Base-by-base conservation (phyloP, 148 eudicot species). In the Rhododendron ovatum region DNA sequence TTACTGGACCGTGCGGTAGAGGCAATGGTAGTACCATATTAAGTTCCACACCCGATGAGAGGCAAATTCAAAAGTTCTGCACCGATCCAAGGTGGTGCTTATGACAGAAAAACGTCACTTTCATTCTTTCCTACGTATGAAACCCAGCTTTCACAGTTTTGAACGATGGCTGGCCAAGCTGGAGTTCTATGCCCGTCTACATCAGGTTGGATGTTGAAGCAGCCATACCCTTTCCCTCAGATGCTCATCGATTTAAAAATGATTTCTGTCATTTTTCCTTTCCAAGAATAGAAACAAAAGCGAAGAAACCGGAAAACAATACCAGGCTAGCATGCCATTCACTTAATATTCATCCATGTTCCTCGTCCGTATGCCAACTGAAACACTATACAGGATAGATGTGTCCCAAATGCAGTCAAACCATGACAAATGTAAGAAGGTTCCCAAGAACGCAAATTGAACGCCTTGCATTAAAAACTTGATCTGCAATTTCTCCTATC, bases 401-500 rank as follows among this genome's bases (percentile, higher is more conserved):
- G 51, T 2, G 14, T 41, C 28, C 43, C 14, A 43, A 43, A 9
- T 41, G 80, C 10, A 77, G 80, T 8, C 80, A 35, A 0, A 35
- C 24, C 47, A 20, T 35, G 45, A 76, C n/a, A 18, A 35, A 39
- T 7, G 17, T 18, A 39, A 2, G n/a, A 39, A 76, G 26, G 45
- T 20, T 20, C 5, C 5, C 30, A 43, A 77, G 39, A 47, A 47
- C 8, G 83, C 61, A 80, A 14, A 28, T 80, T 48, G 63, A 80
- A 33, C 33, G n/a, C 35, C 83, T 50, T 53, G 14, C 67, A 53
- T 30, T 80, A 53, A 53, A 15, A 53, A 80, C 63, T 28, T 80
- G 83, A 50, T 80, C 61, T 28, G 83, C 63, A 80, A 80, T 48
- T 80, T 30, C 65, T 80, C 43, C 53, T n/a, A 15, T 35, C 77